Evolutionary conservation across 495 filamentous ascomycete genomes (phyloP), one percentile per base, ranked within the genome.

Genomic region (Saxophila tyrrhenica): DNA sequence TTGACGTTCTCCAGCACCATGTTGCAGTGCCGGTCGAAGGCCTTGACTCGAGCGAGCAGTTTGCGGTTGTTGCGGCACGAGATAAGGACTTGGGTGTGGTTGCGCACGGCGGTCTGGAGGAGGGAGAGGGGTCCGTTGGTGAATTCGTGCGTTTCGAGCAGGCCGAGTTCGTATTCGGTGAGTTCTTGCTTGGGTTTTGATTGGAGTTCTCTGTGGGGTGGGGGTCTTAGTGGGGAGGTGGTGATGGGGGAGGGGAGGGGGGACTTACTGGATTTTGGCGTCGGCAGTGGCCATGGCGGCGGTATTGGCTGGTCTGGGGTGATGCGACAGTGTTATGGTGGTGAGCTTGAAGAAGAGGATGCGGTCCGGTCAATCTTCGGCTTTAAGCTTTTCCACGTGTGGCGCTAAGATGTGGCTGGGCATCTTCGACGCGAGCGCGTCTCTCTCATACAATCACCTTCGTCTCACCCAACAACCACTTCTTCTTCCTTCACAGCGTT

Each of bases 1-100:
- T 97, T 98, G 35, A 91, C 88, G 61, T 94, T 94, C 78, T 95
- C 89, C 32, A 94, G 72, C n/a, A 95, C 86, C 89, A 94, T 94
- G 72, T 94, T 94, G 75, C 87, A 90, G 73, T 97, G 94, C 60
- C 92, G 81, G 70, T 96, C 90, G 68, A 89, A 90, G 11, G 86
- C 85, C 72, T 89, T 89, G 52, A 90, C 84, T 15, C 85, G 77
- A 19, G 85, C 87, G 46, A 89, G 77, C 19, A 89, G 71, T 70
- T 89, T 89, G 62, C 89, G 80, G 75, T 92, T 87, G 75, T 90
- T 91, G 32, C 89, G 86, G 69, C 85, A 85, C 46, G 86, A 88
- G 62, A 95, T 92, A 49, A 95, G 78, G 50, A 95, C 87, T 73
- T 94, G 89, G 44, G 84, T 84, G 72, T 91, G 86, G 25, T 80